Conservation (phyloP, 2,329 filamentous ascomycete species). For the Botryosphaeria dothidea region DNA sequence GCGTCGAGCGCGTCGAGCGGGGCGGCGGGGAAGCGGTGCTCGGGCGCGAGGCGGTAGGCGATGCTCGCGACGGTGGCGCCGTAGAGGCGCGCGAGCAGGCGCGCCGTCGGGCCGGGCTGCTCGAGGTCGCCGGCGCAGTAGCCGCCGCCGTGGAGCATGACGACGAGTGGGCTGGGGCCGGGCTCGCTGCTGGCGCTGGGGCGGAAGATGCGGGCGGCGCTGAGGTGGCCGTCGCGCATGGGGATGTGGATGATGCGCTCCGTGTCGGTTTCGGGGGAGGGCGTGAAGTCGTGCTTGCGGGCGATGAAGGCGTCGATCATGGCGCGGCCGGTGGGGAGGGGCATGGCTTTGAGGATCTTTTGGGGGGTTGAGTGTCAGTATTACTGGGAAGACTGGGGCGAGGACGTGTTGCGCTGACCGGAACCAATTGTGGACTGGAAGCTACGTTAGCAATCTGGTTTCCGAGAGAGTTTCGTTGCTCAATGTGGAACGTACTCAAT, state of each 20-base stretch:
- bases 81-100: not conserved
- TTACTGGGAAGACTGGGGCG: not conserved
- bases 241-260: conserved; percentile 12
- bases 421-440: not conserved
- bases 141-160: conserved; percentile 13
- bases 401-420: not conserved
- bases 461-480: not conserved
- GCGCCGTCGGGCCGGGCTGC: not conserved
- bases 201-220: not conserved
- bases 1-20: conserved; percentile 36
- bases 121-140: conserved; percentile 11
- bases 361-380: not conserved
- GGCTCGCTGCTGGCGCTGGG: not conserved
- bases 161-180: not conserved
- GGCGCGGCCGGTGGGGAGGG: not conserved
- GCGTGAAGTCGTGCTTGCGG: not conserved
- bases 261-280: not conserved
- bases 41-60: conserved; percentile 39
- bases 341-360: conserved; percentile 4
- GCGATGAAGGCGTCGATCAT: not conserved
- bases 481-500: not conserved
- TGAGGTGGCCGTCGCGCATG: conserved; percentile 10
- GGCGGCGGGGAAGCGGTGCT: conserved; percentile 37
- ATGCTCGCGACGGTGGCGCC: conserved; percentile 31
- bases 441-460: not conserved